A percentile compares a stretch with the other conserved stretches of the same genome.
Evolutionary conservation across 371 early-diverging fungal genomes (phyloP).

Genomic region (Fennellomyces sp.): DNA sequence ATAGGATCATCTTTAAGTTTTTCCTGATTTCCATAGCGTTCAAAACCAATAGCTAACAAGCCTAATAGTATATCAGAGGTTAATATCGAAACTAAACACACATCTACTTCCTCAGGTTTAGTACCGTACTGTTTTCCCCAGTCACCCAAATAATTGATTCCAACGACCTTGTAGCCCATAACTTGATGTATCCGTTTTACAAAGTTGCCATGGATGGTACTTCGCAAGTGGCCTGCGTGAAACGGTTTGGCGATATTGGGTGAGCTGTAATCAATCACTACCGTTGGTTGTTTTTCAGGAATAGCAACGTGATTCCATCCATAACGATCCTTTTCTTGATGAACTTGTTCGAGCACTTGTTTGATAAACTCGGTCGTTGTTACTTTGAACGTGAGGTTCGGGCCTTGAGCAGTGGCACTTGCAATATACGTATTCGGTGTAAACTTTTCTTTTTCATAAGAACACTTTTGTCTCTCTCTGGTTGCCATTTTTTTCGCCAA

Average conservation of each 20-base stretch:
- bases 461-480: neutral
- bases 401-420: constrained; percentile 59
- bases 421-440: constrained; percentile 39
- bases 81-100: neutral
- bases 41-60: constrained; percentile 93
- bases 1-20: constrained; percentile 87
- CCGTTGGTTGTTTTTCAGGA: constrained; percentile 34
- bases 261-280: constrained; percentile 93
- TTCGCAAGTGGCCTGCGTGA: constrained; percentile 99
- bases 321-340: constrained; percentile 29
- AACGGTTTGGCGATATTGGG: constrained; percentile 99
- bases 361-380: constrained; percentile 51
- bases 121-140: constrained; percentile 99
- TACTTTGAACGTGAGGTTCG: constrained; percentile 76
- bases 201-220: constrained; percentile 98
- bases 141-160: constrained; percentile 99
- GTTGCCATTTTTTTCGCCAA: neutral
- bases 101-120: neutral
- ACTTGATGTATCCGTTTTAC: constrained; percentile 83
- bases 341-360: constrained; percentile 56
- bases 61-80: constrained; percentile 34
- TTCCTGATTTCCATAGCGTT: constrained; percentile 80
- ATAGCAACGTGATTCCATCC: constrained; percentile 24
- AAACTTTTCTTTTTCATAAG: constrained; percentile 19
- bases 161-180: constrained; percentile 85